Evolutionary conservation across 2,329 filamentous ascomycete genomes (phyloP).

Genomic region (Hypoxylon sp.): DNA sequence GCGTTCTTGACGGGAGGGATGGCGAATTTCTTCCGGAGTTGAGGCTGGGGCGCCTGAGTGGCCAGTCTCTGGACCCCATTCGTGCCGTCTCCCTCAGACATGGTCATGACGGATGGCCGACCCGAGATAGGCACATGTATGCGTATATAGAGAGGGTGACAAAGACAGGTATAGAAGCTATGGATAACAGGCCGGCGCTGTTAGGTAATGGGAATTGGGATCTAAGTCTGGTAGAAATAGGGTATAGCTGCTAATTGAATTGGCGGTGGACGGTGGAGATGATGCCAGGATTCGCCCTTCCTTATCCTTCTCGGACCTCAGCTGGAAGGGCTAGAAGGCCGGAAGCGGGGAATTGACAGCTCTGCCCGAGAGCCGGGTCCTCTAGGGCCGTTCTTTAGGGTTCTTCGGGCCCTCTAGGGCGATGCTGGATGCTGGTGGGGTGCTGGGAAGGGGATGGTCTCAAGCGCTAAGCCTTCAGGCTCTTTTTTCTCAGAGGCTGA

Average conservation of each 20-base stretch:
- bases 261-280: slow-evolving; percentile 31
- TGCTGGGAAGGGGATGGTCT: neutral
- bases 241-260: slow-evolving; percentile 22
- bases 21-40: slow-evolving; percentile 52
- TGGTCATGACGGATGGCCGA: slow-evolving; percentile 24
- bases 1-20: slow-evolving; percentile 59
- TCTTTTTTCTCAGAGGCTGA: too few relatives aligned
- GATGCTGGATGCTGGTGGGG: neutral
- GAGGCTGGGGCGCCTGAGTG: slow-evolving; percentile 28
- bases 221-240: slow-evolving; percentile 19
- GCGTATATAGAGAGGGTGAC: neutral
- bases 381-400: neutral
- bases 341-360: slow-evolving; percentile 29
- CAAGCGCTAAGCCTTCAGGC: slow-evolving; percentile 1
- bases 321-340: too few relatives aligned
- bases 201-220: slow-evolving; percentile 34
- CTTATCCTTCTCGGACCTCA: slow-evolving; percentile 14
- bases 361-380: slow-evolving; percentile 1
- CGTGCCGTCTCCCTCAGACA: slow-evolving; percentile 38
- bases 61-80: slow-evolving; percentile 33
- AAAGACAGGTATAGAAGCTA: too few relatives aligned
- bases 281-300: slow-evolving; percentile 17
- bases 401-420: too few relatives aligned
- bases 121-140: slow-evolving; percentile 5
- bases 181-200: neutral